phyloP scores from a whole-genome alignment of 23 red algal species.

The Rhodosorus marinus region DNA sequence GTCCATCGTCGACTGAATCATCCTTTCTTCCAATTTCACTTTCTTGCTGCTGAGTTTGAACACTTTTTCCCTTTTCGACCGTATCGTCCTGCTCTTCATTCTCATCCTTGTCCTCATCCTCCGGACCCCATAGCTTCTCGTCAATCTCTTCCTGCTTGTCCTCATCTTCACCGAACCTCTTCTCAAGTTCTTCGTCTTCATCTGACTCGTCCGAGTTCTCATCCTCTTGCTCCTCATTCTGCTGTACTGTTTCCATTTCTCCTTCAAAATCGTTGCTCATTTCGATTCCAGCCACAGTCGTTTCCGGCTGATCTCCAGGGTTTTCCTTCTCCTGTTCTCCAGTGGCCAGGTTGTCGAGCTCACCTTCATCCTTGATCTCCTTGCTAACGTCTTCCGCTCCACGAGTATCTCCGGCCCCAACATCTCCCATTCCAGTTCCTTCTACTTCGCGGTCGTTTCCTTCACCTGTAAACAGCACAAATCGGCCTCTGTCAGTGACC shows the following conservation, averaged over 20 bases:
- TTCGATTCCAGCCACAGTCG: conserved; percentile 21
- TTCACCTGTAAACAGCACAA: no score
- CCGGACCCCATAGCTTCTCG: conserved; percentile 31
- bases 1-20: background rate
- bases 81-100: background rate
- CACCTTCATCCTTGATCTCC: conserved; percentile 53
- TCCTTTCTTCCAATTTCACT: background rate
- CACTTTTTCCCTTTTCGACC: background rate
- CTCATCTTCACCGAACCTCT: conserved; percentile 23
- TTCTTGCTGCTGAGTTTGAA: background rate
- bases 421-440: conserved; percentile 61
- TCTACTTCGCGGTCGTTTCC: no score
- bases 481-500: no score
- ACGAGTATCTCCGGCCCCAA: conserved; percentile 24
- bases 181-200: conserved; percentile 17
- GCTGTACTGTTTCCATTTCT: conserved; percentile 20
- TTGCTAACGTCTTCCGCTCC: conserved; percentile 55
- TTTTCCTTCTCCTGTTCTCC: background rate
- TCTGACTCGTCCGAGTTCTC: conserved; percentile 1
- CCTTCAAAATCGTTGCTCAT: conserved; percentile 56
- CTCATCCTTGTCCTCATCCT: conserved; percentile 3
- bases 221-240: conserved; percentile 2
- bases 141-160: conserved; percentile 21
- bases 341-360: conserved; percentile 10
- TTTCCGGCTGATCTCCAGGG: background rate